phyloP scores from a whole-genome alignment of 805 yeast genomes.

The Starmera dryadoides region DNA sequence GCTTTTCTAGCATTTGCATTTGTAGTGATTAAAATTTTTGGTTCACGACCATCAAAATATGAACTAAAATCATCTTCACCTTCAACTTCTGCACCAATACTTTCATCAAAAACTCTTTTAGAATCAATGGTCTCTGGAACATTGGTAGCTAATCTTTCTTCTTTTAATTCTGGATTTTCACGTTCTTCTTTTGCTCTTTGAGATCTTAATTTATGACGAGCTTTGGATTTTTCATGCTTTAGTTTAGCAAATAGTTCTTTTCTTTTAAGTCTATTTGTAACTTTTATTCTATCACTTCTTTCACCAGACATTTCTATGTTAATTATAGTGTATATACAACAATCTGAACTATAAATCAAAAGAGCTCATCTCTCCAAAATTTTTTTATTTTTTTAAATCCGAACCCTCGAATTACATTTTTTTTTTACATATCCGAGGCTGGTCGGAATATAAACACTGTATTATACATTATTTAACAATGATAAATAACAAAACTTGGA shows the following conservation, averaged over 20 bases:
- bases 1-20: conserved; percentile 77
- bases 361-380: background rate
- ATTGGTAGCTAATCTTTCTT: conserved; percentile 52
- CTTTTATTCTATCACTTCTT: conserved; percentile 31
- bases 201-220: conserved; percentile 69
- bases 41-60: conserved; percentile 30
- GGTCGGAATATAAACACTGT: too few relatives aligned
- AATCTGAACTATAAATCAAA: background rate
- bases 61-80: conserved; percentile 23
- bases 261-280: conserved; percentile 74
- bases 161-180: conserved; percentile 73
- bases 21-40: conserved; percentile 87
- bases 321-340: background rate
- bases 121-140: conserved; percentile 22
- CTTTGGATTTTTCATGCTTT: conserved; percentile 68
- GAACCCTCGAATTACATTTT: too few relatives aligned
- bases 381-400: too few relatives aligned
- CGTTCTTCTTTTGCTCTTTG: conserved; percentile 84
- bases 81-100: conserved; percentile 19
- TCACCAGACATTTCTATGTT: background rate
- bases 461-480: background rate
- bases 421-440: too few relatives aligned
- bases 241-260: conserved; percentile 69
- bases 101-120: conserved; percentile 21
- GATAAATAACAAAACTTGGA: too few relatives aligned